Conservation (phyloP, 805 yeast genomes). For the Isabelozyma pseudorhagii region DNA sequence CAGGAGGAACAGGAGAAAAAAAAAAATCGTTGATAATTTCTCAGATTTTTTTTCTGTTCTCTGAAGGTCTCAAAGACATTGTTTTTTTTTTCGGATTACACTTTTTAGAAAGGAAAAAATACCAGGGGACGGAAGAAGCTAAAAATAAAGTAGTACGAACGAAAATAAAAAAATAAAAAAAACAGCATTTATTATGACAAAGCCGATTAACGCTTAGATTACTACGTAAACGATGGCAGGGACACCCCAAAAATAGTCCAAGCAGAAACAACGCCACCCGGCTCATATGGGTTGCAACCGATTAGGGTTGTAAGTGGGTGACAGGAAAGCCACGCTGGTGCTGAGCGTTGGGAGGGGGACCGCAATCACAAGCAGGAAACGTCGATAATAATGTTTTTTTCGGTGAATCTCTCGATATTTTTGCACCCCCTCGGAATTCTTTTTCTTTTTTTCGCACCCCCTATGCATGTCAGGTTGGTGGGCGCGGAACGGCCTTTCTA, state of each 20-base stretch:
- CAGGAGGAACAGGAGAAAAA: background rate
- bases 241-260: too few species aligned
- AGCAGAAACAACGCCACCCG: background rate
- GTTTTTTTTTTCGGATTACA: background rate
- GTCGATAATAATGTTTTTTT: background rate
- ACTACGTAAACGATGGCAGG: background rate
- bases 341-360: too few species aligned
- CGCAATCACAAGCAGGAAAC: background rate
- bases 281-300: background rate
- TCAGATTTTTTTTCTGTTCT: background rate
- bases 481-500: background rate
- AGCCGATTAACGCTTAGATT: background rate
- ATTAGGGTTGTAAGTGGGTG: background rate
- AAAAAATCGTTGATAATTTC: background rate
- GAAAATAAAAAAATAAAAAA: background rate
- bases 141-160: background rate
- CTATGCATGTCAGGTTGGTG: background rate
- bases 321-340: background rate
- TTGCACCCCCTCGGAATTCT: background rate
- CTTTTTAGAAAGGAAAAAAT: background rate
- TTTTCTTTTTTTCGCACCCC: background rate
- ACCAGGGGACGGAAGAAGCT: background rate
- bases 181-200: background rate
- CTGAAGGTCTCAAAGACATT: background rate
- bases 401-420: background rate